These are phyloP conservation scores for Calocybe indica DNA, from an alignment of 768 basidiomycete species.

Conservation along the genomic window DNA sequence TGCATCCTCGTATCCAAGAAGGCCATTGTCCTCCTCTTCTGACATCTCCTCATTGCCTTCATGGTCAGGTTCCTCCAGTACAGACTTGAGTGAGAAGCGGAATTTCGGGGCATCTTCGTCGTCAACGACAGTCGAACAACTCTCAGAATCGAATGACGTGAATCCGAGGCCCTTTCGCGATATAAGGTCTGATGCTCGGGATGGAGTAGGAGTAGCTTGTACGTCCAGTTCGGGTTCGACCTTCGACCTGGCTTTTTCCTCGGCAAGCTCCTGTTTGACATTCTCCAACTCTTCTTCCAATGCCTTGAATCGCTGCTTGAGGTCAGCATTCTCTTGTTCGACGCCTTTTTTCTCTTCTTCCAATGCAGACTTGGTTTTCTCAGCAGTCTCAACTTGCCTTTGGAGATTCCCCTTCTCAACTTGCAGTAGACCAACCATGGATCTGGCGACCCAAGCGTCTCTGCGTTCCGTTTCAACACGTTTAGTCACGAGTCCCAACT, in stretches of 20 bases:
- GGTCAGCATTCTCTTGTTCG: constrained; percentile 27
- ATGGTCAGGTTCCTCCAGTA: constrained; percentile 31
- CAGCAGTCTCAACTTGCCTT: constrained; percentile 36
- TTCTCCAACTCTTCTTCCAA: constrained; percentile 49
- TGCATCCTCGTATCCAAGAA: constrained; percentile 68
- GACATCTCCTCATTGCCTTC: constrained; percentile 33
- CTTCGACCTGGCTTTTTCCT: constrained; percentile 15
- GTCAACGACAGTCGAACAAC: constrained; percentile 68
- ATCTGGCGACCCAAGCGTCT: constrained; percentile 82
- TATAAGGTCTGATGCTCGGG: constrained; percentile 14
- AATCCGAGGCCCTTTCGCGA: constrained; percentile 45
- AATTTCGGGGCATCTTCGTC: constrained; percentile 37
- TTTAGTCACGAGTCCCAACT: constrained; percentile 55
- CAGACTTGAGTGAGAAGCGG: constrained; percentile 46
- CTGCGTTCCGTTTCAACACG: constrained; percentile 74
- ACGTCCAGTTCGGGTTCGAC: constrained; percentile 16
- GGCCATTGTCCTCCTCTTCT: constrained; percentile 49
- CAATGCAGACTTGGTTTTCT: constrained; percentile 20
- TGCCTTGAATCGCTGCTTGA: constrained; percentile 26
- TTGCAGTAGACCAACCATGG: constrained; percentile 58
- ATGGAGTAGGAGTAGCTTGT: constrained; percentile 42
- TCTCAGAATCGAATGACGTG: constrained; percentile 59
- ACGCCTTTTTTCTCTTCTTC: constrained; percentile 25
- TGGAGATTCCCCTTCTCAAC: constrained; percentile 58
- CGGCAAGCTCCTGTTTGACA: constrained; percentile 22